Percentiles rank a stretch among this genome's conserved stretches.
These are phyloP conservation scores for Cornus florida DNA, from an alignment of 148 eudicot genomes.

Conservation along the genomic window DNA sequence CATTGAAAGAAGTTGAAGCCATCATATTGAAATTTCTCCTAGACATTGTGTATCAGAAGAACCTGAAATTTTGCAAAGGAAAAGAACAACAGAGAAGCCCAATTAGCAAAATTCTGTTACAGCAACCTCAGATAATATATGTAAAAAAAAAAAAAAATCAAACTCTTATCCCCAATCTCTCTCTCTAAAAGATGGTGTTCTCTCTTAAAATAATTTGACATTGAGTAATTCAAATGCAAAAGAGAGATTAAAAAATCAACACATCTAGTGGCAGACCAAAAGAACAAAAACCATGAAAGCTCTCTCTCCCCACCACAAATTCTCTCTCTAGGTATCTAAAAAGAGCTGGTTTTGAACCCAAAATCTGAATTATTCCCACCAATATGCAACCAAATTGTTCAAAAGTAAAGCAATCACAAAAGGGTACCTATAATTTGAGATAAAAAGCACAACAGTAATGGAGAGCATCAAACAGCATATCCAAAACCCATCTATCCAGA, in stretches of 20 bases:
- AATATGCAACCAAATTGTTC: neutral
- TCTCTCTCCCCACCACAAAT: neutral
- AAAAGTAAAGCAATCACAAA: neutral
- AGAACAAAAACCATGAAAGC: neutral
- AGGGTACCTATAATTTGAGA: neutral
- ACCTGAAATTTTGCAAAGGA: constrained; percentile 13
- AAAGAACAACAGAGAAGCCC: neutral
- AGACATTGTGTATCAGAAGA: neutral
- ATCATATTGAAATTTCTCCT: constrained; percentile 3
- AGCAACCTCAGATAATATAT: no score
- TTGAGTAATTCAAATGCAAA: neutral
- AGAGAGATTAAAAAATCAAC: neutral
- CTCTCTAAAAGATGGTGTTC: neutral
- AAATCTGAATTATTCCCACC: neutral
- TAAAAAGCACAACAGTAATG: neutral
- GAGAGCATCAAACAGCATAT: neutral
- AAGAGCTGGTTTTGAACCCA: neutral
- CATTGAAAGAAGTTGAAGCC: constrained; percentile 34
- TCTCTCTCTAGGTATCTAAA: neutral
- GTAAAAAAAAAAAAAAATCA: neutral
- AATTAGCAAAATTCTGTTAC: neutral
- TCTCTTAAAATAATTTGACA: neutral
- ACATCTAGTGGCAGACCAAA: neutral
- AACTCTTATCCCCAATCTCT: neutral
- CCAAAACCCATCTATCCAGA: neutral